A percentile compares a stretch with the other conserved stretches of the same genome.
Evolutionary conservation across 2,329 filamentous ascomycete genomes (phyloP).

Genomic region (Colletotrichum siamense): DNA sequence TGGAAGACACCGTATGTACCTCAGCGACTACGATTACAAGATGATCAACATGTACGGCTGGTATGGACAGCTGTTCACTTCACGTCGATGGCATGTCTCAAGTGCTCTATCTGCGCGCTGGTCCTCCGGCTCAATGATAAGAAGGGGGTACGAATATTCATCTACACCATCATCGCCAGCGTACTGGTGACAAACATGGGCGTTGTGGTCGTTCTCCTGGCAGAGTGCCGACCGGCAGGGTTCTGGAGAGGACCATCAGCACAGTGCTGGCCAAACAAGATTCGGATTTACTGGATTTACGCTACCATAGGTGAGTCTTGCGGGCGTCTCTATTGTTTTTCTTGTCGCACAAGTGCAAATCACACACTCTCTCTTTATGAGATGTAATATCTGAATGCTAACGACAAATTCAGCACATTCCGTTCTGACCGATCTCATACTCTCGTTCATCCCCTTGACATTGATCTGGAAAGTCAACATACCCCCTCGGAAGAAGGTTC

Average conservation of each 20-base stretch:
- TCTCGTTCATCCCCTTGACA: conserved; percentile 30
- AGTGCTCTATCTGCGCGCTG: conserved; percentile 44
- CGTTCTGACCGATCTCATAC: conserved; percentile 28
- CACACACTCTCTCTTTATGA: too few species aligned
- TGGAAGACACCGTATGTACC: conserved; percentile 40
- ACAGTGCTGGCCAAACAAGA: conserved; percentile 31
- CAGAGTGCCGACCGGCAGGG: conserved; percentile 33
- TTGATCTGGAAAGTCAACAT: conserved; percentile 37
- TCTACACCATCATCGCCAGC: conserved; percentile 34
- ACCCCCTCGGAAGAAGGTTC: conserved; percentile 29
- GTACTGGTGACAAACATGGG: conserved; percentile 34
- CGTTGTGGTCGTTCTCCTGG: conserved; percentile 34
- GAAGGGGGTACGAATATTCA: conserved; percentile 28
- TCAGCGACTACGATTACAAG: conserved; percentile 33
- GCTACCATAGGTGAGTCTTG: conserved; percentile 28
- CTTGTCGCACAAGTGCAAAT: neutral
- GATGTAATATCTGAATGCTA: neutral
- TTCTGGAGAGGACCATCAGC: conserved; percentile 33
- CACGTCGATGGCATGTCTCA: conserved; percentile 40
- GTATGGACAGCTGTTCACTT: conserved; percentile 46
- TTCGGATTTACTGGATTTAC: conserved; percentile 37
- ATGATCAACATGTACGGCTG: conserved; percentile 41
- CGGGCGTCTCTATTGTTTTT: too few species aligned
- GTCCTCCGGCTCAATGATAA: conserved; percentile 44
- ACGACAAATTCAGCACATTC: conserved; percentile 23